phyloP scores from a whole-genome alignment of 192 early-diverging fungal genomes.

The Haplosporangium gracile region DNA sequence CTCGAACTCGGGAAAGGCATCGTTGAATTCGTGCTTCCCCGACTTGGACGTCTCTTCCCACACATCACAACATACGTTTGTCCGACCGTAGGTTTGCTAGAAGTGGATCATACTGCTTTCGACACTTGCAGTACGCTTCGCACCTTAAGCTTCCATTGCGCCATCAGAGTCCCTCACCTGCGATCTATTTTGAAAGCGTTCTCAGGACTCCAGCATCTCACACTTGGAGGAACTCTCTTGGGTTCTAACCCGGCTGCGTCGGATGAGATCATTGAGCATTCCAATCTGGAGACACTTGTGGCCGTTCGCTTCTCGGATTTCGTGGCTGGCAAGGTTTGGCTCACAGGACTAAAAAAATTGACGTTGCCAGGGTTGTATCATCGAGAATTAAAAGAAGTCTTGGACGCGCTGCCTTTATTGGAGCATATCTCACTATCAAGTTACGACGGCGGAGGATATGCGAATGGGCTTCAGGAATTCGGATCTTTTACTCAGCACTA shows the following conservation, averaged over 20 bases:
- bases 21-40: neutral
- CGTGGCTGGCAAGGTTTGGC: neutral
- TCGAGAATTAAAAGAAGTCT: neutral
- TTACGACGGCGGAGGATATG: neutral
- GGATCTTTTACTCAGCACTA: neutral
- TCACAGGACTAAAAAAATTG: neutral
- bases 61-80: neutral
- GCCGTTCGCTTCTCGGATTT: neutral
- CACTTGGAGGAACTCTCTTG: neutral
- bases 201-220: neutral
- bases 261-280: neutral
- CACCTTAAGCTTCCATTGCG: neutral
- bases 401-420: neutral
- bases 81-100: neutral
- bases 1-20: neutral
- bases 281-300: neutral
- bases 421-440: neutral
- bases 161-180: neutral
- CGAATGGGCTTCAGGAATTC: neutral
- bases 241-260: neutral
- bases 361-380: neutral
- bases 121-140: neutral
- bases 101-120: neutral
- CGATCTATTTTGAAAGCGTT: neutral
- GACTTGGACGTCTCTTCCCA: neutral